Conservation (phyloP, 441 rosid genomes). For the Metrosideros polymorpha region DNA sequence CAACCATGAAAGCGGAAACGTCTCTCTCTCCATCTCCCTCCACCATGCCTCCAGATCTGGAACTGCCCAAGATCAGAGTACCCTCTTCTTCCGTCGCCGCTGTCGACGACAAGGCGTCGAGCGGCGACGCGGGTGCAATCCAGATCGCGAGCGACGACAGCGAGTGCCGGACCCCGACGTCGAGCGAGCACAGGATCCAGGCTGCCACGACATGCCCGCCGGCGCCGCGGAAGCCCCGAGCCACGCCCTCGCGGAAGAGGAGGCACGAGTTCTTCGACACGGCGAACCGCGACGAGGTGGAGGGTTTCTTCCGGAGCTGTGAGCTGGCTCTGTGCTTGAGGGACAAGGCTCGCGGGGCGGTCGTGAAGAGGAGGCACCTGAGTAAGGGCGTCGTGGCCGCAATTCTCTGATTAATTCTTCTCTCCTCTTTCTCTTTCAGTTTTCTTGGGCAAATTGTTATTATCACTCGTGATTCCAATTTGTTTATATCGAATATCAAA, state of each 20-base stretch:
- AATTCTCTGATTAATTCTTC: background rate
- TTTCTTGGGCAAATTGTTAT: background rate
- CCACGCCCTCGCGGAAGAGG: background rate
- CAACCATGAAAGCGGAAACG: background rate
- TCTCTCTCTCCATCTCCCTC: background rate
- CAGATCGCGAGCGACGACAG: background rate
- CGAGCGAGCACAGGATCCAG: background rate
- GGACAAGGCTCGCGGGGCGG: background rate
- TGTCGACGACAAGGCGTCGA: background rate
- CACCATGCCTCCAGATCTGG: background rate
- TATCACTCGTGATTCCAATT: background rate
- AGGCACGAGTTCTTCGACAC: background rate
- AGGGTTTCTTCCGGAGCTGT: slow-evolving; percentile 1
- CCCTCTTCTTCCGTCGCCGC: background rate
- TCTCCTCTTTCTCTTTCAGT: background rate
- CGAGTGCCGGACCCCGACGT: slow-evolving; percentile 6
- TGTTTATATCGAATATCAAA: background rate
- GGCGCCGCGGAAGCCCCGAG: background rate
- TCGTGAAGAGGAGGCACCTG: background rate
- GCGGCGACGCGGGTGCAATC: too few species aligned
- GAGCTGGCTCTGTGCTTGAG: background rate
- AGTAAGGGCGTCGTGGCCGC: background rate
- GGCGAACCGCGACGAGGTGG: slow-evolving; percentile 3
- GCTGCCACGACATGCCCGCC: background rate
- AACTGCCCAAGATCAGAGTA: background rate